Conservation (phyloP, 2,329 filamentous ascomycete species). For the Colletotrichum gloeosporioides region DNA sequence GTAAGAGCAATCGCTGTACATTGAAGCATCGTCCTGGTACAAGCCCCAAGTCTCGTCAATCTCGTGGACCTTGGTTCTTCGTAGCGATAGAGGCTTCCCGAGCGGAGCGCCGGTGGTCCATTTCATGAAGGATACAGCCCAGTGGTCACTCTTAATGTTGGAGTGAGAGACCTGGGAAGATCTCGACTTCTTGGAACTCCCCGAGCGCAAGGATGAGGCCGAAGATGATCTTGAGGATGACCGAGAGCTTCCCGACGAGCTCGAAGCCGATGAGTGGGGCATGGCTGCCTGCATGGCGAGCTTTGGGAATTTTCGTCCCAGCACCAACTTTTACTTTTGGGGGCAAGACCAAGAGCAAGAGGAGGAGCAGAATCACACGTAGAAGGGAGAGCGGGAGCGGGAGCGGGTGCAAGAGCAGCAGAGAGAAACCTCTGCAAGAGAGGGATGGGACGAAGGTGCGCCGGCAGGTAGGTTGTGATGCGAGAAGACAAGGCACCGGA, state of each 20-base stretch:
- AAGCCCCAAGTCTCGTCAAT: slow-evolving; percentile 8
- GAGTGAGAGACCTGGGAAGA: slow-evolving; percentile 18
- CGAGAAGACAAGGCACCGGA: not conserved
- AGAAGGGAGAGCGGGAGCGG: not conserved
- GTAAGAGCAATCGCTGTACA: slow-evolving; percentile 10
- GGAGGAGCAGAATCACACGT: not conserved
- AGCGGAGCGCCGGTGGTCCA: slow-evolving; percentile 17
- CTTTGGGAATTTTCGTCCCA: not conserved
- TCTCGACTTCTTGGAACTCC: slow-evolving; percentile 19
- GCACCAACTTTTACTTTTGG: not conserved
- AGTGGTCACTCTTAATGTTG: slow-evolving; percentile 15
- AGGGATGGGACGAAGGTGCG: not conserved
- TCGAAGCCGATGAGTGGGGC: slow-evolving; percentile 15
- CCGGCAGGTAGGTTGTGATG: not conserved
- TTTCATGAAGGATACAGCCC: slow-evolving; percentile 20
- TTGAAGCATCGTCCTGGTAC: slow-evolving; percentile 7
- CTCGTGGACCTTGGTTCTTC: slow-evolving; percentile 8
- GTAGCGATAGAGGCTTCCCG: slow-evolving; percentile 11
- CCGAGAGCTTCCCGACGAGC: slow-evolving; percentile 8
- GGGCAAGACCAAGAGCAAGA: not conserved
- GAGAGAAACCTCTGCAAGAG: not conserved
- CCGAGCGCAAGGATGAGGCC: slow-evolving; percentile 5
- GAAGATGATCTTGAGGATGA: slow-evolving; percentile 17
- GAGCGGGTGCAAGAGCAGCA: not conserved
- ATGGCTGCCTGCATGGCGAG: not conserved